Conservation (phyloP, 2,329 filamentous ascomycete genomes). For the Trichophyton simii region DNA sequence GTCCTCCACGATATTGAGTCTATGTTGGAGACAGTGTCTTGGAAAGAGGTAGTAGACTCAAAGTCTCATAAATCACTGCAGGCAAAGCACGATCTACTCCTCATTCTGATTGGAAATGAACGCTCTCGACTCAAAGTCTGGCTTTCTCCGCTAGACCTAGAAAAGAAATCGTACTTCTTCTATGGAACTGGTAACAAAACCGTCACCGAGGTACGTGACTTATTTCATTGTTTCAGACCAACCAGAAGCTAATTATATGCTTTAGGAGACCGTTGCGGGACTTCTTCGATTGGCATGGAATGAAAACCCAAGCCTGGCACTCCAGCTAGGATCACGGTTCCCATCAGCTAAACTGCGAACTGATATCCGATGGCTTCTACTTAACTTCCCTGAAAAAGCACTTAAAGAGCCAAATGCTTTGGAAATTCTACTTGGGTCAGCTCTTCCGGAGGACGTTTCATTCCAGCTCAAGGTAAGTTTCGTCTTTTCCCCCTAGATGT, state of each 20-base stretch:
- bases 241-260: not conserved
- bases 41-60: conserved; percentile 35
- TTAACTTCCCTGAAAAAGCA: conserved; percentile 74
- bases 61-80: conserved; percentile 54
- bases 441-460: conserved; percentile 64
- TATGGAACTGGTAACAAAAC: conserved; percentile 27
- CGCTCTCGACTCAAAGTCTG: conserved; percentile 74
- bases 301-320: conserved; percentile 73
- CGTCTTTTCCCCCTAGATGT: not conserved
- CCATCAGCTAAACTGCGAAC: conserved; percentile 57
- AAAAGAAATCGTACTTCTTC: conserved; percentile 41
- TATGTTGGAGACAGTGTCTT: conserved; percentile 52
- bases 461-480: conserved; percentile 66
- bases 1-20: conserved; percentile 62
- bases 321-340: conserved; percentile 72
- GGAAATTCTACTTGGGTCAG: conserved; percentile 64
- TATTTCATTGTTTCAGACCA: no score
- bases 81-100: conserved; percentile 70
- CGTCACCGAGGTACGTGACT: conserved; percentile 6
- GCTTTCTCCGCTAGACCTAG: conserved; percentile 66
- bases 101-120: conserved; percentile 71
- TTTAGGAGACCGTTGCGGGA: conserved; percentile 38
- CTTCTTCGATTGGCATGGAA: conserved; percentile 75
- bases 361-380: conserved; percentile 66
- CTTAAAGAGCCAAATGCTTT: conserved; percentile 71